These are phyloP conservation scores for Aspergillus sp. DNA, from an alignment of 2,329 filamentous ascomycete genomes.

Conservation along the genomic window DNA sequence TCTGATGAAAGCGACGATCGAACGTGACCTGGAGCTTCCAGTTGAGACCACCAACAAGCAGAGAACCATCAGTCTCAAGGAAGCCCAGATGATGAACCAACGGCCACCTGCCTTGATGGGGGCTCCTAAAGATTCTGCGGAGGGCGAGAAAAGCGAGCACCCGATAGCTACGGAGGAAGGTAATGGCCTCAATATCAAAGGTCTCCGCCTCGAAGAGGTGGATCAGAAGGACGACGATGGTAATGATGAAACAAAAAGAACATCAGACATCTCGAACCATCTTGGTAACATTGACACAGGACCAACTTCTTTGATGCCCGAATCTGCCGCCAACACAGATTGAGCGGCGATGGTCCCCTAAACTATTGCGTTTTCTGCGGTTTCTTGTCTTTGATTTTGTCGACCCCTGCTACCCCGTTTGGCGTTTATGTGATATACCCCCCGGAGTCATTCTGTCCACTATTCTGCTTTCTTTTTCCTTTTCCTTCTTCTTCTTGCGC, in stretches of 20 bases:
- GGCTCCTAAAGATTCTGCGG: slow-evolving; percentile 29
- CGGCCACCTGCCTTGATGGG: slow-evolving; percentile 85
- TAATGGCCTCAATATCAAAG: slow-evolving; percentile 34
- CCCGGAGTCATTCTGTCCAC: slow-evolving; percentile 27
- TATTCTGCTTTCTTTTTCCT: slow-evolving; percentile 21
- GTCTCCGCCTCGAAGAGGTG: slow-evolving; percentile 30
- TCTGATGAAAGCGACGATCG: slow-evolving; percentile 97
- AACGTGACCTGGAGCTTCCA: slow-evolving; percentile 74
- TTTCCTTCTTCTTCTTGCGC: slow-evolving; percentile 18
- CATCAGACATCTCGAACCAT: slow-evolving; percentile 14
- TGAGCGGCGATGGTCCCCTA: not conserved
- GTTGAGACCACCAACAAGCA: slow-evolving; percentile 94
- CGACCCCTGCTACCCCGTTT: not conserved
- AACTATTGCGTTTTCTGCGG: not conserved
- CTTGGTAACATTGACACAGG: slow-evolving; percentile 28
- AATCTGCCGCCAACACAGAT: not conserved
- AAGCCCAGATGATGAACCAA: slow-evolving; percentile 83
- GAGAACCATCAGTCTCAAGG: slow-evolving; percentile 89
- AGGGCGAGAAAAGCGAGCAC: slow-evolving; percentile 26
- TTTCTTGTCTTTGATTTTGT: slow-evolving; percentile 6
- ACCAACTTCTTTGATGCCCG: slow-evolving; percentile 7
- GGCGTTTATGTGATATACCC: slow-evolving; percentile 37
- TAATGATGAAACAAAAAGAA: slow-evolving; percentile 8
- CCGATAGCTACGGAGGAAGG: slow-evolving; percentile 20
- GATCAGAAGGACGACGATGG: slow-evolving; percentile 5